A percentile compares a stretch with the other conserved stretches of the same genome.
phyloP scores from a whole-genome alignment of 495 filamentous ascomycete species.

The Trichoderma reesei region DNA sequence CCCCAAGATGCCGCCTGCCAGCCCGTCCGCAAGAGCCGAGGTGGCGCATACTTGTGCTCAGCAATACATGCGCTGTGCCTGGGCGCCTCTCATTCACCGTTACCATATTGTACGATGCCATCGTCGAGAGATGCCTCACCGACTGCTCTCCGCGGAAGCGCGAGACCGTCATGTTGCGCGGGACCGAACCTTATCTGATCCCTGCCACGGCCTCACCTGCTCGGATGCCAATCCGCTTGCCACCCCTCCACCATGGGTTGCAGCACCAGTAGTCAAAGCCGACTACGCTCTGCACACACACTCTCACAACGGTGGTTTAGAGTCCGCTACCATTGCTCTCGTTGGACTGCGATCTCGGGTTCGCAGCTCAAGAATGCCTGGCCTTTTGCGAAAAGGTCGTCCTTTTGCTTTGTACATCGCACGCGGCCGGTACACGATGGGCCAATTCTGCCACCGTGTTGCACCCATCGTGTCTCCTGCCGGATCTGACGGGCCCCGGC shows the following conservation, averaged over 20 bases:
- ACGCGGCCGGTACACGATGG: background rate
- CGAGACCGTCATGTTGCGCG: background rate
- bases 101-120: background rate
- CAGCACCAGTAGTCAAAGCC: background rate
- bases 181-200: constrained; percentile 6
- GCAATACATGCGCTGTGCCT: background rate
- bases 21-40: constrained; percentile 2
- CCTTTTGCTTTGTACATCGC: background rate
- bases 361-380: background rate
- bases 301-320: constrained; percentile 3
- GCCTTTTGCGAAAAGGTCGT: background rate
- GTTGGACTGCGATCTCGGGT: background rate
- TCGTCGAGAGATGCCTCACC: background rate
- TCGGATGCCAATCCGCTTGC: background rate
- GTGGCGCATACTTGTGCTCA: background rate
- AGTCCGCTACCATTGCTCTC: background rate
- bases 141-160: background rate
- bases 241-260: background rate
- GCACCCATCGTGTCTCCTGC: background rate
- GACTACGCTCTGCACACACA: background rate
- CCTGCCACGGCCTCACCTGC: background rate
- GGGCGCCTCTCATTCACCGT: background rate
- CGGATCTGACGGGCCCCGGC: background rate
- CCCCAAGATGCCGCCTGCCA: background rate
- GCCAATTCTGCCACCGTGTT: background rate